Percentiles rank a stretch among this genome's conserved stretches.
These are phyloP conservation scores for Cercospora canescens DNA, from an alignment of 2,329 filamentous ascomycete genomes.

Conservation along the genomic window DNA sequence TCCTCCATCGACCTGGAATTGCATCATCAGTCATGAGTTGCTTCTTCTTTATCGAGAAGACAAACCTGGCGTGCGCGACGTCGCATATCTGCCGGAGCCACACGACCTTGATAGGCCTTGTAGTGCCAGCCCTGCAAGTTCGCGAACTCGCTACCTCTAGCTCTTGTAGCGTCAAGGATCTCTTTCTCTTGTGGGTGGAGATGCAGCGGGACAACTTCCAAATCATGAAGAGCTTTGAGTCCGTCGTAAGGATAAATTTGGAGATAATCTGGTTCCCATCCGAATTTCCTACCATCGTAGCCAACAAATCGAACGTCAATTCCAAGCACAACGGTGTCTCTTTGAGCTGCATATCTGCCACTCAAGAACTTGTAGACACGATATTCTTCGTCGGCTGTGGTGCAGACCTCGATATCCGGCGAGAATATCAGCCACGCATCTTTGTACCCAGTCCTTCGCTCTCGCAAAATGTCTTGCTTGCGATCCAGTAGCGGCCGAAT, in stretches of 20 bases:
- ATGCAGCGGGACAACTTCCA: conserved; percentile 24
- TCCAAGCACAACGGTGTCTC: neutral
- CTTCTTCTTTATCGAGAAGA: neutral
- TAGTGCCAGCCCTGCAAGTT: conserved; percentile 29
- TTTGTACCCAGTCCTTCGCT: conserved; percentile 20
- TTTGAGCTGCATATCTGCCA: conserved; percentile 20
- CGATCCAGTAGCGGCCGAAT: conserved; percentile 1
- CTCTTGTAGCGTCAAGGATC: conserved; percentile 15
- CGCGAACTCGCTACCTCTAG: conserved; percentile 26
- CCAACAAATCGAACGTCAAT: conserved; percentile 17
- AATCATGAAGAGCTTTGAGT: conserved; percentile 20
- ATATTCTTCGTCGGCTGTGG: neutral
- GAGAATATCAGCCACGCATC: conserved; percentile 23
- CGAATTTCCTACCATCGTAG: conserved; percentile 34
- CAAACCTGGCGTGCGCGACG: conserved; percentile 7
- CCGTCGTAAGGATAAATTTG: conserved; percentile 24
- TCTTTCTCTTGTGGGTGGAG: conserved; percentile 20
- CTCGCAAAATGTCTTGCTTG: conserved; percentile 7
- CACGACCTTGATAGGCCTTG: conserved; percentile 26
- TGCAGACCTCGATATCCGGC: conserved; percentile 1
- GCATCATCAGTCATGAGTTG: neutral
- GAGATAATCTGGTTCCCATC: conserved; percentile 17
- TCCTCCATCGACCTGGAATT: conserved; percentile 8
- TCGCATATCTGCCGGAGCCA: conserved; percentile 7
- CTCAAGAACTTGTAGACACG: conserved; percentile 16